phyloP scores from a whole-genome alignment of 768 basidiomycete genomes.

The Stropharia rugosoannulata region DNA sequence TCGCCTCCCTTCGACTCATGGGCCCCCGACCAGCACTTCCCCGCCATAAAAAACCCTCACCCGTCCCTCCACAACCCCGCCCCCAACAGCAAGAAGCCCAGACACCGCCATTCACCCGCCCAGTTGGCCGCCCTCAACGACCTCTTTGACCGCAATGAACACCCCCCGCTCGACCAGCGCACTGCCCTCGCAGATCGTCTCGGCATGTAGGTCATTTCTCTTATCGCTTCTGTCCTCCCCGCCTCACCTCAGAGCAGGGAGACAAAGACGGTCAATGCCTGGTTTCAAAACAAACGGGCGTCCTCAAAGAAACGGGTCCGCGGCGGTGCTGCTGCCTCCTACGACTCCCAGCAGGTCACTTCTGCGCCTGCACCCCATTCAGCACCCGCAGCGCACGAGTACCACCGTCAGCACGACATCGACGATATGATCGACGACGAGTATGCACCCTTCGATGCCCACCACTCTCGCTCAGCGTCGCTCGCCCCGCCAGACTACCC shows the following conservation, averaged over 20 bases:
- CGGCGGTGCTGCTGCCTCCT: conserved; percentile 26
- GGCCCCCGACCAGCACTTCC: conserved; percentile 23
- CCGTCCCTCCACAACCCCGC: conserved; percentile 24
- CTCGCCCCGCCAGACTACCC: conserved; percentile 30
- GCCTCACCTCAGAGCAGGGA: conserved; percentile 48
- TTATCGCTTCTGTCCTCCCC: conserved; percentile 12
- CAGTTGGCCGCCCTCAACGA: conserved; percentile 78
- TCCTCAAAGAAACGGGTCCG: conserved; percentile 73
- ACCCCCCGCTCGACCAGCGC: conserved; percentile 69
- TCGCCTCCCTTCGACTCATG: conserved; percentile 26
- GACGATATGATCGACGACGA: conserved; percentile 52
- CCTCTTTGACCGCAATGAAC: conserved; percentile 75
- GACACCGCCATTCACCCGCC: conserved; percentile 70
- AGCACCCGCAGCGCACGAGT: conserved; percentile 30
- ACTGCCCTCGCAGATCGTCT: conserved; percentile 67
- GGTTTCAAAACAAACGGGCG: conserved; percentile 87
- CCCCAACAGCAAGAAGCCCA: conserved; percentile 65
- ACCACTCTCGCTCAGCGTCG: conserved; percentile 33
- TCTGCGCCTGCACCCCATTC: conserved; percentile 16
- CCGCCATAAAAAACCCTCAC: conserved; percentile 18
- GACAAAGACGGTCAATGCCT: conserved; percentile 82
- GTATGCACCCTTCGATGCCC: conserved; percentile 32
- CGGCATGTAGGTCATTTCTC: conserved; percentile 64
- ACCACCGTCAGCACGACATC: conserved; percentile 31
- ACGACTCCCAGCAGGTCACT: conserved; percentile 24